Evolutionary conservation across 352 stramenopile genomes (phyloP).

Genomic region (Globisporangium alternatum): DNA sequence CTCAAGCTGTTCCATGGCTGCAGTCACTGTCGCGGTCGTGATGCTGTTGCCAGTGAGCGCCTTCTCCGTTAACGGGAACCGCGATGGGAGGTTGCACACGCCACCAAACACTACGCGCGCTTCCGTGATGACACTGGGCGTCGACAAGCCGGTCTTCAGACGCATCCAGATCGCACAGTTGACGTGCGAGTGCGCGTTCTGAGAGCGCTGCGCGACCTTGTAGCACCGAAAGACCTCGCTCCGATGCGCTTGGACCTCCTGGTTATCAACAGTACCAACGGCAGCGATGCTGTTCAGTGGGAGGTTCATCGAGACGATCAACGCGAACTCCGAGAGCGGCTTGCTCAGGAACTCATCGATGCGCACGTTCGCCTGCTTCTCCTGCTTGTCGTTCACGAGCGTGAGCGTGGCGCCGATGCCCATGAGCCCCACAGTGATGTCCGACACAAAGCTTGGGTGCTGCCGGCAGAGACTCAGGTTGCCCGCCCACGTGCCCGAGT

Average conservation of each 20-base stretch:
- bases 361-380: slow-evolving; percentile 20
- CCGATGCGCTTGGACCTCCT: background rate
- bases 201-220: slow-evolving; percentile 46
- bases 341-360: slow-evolving; percentile 26
- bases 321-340: slow-evolving; percentile 18
- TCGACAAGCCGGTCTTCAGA: slow-evolving; percentile 39
- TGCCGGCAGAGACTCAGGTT: slow-evolving; percentile 36
- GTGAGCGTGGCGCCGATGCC: slow-evolving; percentile 67
- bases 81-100: slow-evolving; percentile 65
- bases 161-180: slow-evolving; percentile 42
- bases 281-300: slow-evolving; percentile 29
- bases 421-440: slow-evolving; percentile 61
- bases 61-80: slow-evolving; percentile 40
- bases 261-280: slow-evolving; percentile 11
- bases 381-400: slow-evolving; percentile 64
- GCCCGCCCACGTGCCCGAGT: slow-evolving; percentile 17
- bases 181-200: slow-evolving; percentile 58
- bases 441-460: slow-evolving; percentile 48
- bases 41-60: slow-evolving; percentile 83
- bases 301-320: slow-evolving; percentile 37
- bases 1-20: slow-evolving; percentile 73
- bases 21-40: slow-evolving; percentile 64
- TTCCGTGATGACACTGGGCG: slow-evolving; percentile 57
- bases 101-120: slow-evolving; percentile 61
- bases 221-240: slow-evolving; percentile 29